Conservation (phyloP, 805 yeast genomes). For the Candida ascalaphidarum region DNA sequence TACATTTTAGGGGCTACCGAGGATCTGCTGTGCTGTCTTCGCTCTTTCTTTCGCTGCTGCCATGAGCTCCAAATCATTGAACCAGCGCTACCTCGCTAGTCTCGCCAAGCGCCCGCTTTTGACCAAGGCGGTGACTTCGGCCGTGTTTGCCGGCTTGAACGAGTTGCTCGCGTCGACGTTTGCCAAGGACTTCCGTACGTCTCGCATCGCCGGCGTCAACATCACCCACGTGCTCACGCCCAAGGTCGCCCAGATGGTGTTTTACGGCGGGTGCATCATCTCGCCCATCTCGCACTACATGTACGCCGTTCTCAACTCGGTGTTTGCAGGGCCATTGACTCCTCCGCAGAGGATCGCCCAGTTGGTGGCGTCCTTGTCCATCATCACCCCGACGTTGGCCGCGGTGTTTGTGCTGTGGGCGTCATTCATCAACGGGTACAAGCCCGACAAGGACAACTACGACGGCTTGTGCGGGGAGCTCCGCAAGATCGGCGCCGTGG, state of each 20-base stretch:
- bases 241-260: conserved; percentile 44
- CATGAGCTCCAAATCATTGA: conserved; percentile 13
- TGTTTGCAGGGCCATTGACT: conserved; percentile 34
- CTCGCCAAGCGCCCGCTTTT: conserved; percentile 43
- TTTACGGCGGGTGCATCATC: conserved; percentile 45
- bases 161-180: conserved; percentile 47
- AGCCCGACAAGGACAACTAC: conserved; percentile 4
- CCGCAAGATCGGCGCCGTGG: conserved; percentile 8
- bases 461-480: conserved; percentile 9
- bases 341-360: conserved; percentile 36
- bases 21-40: no score
- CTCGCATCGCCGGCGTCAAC: conserved; percentile 6
- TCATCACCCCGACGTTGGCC: conserved; percentile 48
- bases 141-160: conserved; percentile 44
- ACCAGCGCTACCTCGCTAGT: conserved; percentile 25
- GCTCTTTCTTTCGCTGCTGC: no score
- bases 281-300: conserved; percentile 54
- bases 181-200: conserved; percentile 35
- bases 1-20: no score
- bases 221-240: conserved; percentile 33
- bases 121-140: conserved; percentile 53
- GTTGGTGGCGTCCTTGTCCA: conserved; percentile 40
- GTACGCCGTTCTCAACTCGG: conserved; percentile 35
- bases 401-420: conserved; percentile 45
- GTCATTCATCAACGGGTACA: conserved; percentile 38